Evolutionary conservation across 192 early-diverging fungal genomes (phyloP).

Genomic region (Umbelopsis sp.): DNA sequence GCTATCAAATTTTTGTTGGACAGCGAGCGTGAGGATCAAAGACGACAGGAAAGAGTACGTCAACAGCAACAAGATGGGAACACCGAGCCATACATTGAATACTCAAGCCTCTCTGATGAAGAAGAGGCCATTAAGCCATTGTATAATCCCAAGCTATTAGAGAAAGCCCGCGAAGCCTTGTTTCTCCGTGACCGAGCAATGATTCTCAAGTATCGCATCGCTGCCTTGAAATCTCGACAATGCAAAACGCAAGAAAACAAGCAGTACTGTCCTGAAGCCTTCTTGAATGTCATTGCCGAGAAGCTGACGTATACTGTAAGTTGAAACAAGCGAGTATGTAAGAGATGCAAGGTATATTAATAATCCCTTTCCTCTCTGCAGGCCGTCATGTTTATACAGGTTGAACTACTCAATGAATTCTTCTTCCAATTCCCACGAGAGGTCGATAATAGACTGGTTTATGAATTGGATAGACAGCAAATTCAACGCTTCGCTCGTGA

Average conservation of each 20-base stretch:
- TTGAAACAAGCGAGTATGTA: not conserved
- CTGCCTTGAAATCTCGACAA: conserved; percentile 78
- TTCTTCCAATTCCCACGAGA: conserved; percentile 97
- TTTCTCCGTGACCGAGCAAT: conserved; percentile 74
- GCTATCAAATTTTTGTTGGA: conserved; percentile 82
- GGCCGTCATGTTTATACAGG: conserved; percentile 97
- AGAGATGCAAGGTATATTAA: too few species aligned
- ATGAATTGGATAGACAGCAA: conserved; percentile 77
- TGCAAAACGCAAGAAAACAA: conserved; percentile 84
- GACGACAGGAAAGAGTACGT: conserved; percentile 25
- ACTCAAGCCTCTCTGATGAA: conserved; percentile 40
- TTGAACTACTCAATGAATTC: conserved; percentile 97
- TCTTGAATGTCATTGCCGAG: conserved; percentile 88
- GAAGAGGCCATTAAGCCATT: conserved; percentile 61
- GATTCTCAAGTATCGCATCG: conserved; percentile 79
- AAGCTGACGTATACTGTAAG: conserved; percentile 85
- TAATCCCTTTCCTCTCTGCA: not conserved
- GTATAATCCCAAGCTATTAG: conserved; percentile 74
- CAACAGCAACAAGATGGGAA: conserved; percentile 25
- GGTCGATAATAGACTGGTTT: conserved; percentile 90
- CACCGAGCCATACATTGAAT: conserved; percentile 26
- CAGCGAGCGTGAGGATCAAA: conserved; percentile 63
- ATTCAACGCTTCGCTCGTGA: conserved; percentile 88
- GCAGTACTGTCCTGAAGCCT: conserved; percentile 93
- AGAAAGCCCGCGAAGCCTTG: conserved; percentile 78